Evolutionary conservation across 2,329 filamentous ascomycete genomes (phyloP), one percentile per base, ranked within the genome.

Genomic region (Apiospora malaysiana): DNA sequence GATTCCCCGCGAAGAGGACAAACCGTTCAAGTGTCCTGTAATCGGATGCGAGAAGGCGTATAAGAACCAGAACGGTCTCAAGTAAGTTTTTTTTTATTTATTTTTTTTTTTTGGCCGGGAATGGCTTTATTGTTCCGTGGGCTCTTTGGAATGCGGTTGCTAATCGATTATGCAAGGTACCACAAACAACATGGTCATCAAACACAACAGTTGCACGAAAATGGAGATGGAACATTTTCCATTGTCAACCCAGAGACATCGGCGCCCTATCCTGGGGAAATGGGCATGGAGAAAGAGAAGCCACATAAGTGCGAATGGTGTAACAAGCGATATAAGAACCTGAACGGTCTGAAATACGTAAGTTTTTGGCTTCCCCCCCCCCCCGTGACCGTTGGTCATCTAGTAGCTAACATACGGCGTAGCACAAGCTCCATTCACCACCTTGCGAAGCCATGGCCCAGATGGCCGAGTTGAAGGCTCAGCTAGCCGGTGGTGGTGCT

Each of bases 221-320:
- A 99, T 77, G 93, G 93, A 21, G 96, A 99, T 78, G 96, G 96
- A 68, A 98, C 96, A 2, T 98, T 97, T 80, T 98, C 95, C 0
- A 99, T 99, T 75, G 95, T 99, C 68, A 97, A 99, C 77, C 96
- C 96, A 0, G 93, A 97, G 79, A 98, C 96, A 0, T 96, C 93
- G 40, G 90, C 94, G 1, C 96, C 96, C 0, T 99, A 98, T 75
- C 96, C 96, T 0, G 96, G 96, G 43, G 98, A 96, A 0, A 86
- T 97, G 46, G 96, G 96, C n/a, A 99, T 99, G 96, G 96, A 99
- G 84, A 99, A 98, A 82, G 95, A 98, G 85, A 99, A 99, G 85
- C 96, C 96, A 2, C 98, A 98, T 81, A 95, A 95, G 79, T 99
- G 96, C 82, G 95, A 98, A 75, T 92, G 94, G 14, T 99, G 96